A percentile compares a stretch with the other conserved stretches of the same genome.
Conservation (phyloP, 148 eudicot genomes). For the Vaccinium macrocarpon region DNA sequence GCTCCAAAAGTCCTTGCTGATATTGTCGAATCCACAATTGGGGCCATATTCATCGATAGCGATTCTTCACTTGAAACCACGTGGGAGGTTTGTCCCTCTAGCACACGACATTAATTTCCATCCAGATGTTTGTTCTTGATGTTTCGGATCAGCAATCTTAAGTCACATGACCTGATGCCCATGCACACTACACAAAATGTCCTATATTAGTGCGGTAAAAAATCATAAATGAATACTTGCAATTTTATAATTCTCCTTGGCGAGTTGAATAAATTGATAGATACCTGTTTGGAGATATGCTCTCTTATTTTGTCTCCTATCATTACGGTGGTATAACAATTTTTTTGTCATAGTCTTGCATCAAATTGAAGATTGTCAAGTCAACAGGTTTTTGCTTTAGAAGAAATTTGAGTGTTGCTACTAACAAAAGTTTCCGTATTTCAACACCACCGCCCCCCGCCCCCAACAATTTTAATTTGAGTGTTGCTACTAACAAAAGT, state of each 20-base stretch:
- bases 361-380: too few species aligned
- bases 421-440: background rate
- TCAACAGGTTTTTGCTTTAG: too few species aligned
- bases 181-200: background rate
- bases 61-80: slow-evolving; percentile 45
- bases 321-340: too few species aligned
- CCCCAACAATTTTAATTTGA: background rate
- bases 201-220: too few species aligned
- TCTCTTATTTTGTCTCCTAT: too few species aligned
- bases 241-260: too few species aligned
- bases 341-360: too few species aligned
- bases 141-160: background rate
- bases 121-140: background rate
- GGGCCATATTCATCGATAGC: slow-evolving; percentile 53
- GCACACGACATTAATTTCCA: background rate
- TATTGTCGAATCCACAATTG: slow-evolving; percentile 55
- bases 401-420: too few species aligned
- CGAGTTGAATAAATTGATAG: too few species aligned
- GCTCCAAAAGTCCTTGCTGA: slow-evolving; percentile 64
- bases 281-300: too few species aligned
- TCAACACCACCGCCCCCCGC: too few species aligned
- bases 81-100: slow-evolving; percentile 39
- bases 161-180: background rate
- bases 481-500: background rate
- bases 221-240: too few species aligned